Evolutionary conservation across 331 rosid genomes (phyloP), one percentile per base, ranked within the genome.

Genomic region (Prunus yedoensis): DNA sequence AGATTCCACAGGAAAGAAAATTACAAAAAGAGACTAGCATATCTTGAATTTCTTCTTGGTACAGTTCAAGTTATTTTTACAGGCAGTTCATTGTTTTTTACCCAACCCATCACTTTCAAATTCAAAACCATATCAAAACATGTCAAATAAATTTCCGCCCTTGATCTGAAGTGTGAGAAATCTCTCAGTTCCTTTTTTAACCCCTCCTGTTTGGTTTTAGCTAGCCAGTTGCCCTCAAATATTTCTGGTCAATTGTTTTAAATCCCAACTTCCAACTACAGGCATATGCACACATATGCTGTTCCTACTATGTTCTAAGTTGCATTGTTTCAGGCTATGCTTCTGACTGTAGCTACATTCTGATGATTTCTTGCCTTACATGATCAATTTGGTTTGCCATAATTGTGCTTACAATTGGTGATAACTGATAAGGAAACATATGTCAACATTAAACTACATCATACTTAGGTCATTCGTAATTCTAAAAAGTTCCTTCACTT

Each of bases 41-140:
- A 70, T n/a, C 27, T 38, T 35, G 35, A 23, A 43, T 17, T 45
- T 46, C 57, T 18, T 41, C 10, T 27, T 20, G 58, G 17, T 69
- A n/a, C 23, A 20, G 25, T 52, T 28, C 47, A 16, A 12, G 23
- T 7, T 58, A 45, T 78, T 49, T 65, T 47, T 75, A 3, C 18
- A n/a, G 35, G 54, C 45, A 51, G 60, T 70, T 76, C 54, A 11
- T 7, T 3, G 30, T 63, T 30, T 10, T 21, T 17, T 18, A 50
- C 46, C 52, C 21, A 77, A 70, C 61, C 66, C 76, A 1, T 62
- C 28, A 30, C 68, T 32, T 77, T 78, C 53, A 49, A 49, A 1
- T 43, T 27, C 57, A 50, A 68, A 68, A 10, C 38, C 45, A 28
- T 25, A 28, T 60, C 58, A 51, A 43, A 23, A 23, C 57, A 47